Percentiles rank a stretch among this genome's conserved stretches.
Evolutionary conservation across 2,329 filamentous ascomycete genomes (phyloP).

Genomic region (Xylariaceae sp.): DNA sequence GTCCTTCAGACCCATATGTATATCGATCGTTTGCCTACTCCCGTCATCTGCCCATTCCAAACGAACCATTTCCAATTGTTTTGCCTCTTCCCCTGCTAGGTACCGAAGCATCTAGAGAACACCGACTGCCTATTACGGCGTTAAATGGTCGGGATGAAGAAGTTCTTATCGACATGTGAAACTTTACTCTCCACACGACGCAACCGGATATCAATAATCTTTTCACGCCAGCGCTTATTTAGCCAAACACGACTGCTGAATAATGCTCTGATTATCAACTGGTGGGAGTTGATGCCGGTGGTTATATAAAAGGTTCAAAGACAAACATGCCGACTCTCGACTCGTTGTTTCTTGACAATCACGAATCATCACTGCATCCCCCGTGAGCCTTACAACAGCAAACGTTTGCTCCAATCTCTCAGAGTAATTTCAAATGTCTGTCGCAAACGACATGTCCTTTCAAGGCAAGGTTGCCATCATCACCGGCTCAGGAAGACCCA

Average conservation of each 20-base stretch:
- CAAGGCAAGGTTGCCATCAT: slow-evolving; percentile 49
- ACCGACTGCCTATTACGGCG: slow-evolving; percentile 12
- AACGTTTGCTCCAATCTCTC: slow-evolving; percentile 6
- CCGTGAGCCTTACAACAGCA: slow-evolving; percentile 15
- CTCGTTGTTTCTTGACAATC: slow-evolving; percentile 11
- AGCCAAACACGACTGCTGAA: too few species aligned
- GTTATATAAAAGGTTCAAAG: slow-evolving; percentile 18
- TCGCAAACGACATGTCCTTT: slow-evolving; percentile 11
- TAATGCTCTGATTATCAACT: slow-evolving; percentile 20
- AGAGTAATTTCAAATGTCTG: slow-evolving; percentile 31
- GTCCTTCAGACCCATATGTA: slow-evolving; percentile 10
- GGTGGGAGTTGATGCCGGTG: background rate
- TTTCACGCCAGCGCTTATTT: background rate
- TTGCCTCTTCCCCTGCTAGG: slow-evolving; percentile 17
- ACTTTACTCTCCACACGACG: background rate
- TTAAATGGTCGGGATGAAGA: slow-evolving; percentile 3
- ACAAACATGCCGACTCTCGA: slow-evolving; percentile 14
- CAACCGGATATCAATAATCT: slow-evolving; percentile 6
- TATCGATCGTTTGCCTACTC: slow-evolving; percentile 12
- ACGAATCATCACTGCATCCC: slow-evolving; percentile 14
- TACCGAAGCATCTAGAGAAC: slow-evolving; percentile 11
- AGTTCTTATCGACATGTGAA: slow-evolving; percentile 2
- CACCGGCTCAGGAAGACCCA: slow-evolving; percentile 52
- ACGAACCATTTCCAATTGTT: slow-evolving; percentile 6
- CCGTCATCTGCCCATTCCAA: slow-evolving; percentile 6